Percentiles rank a stretch among this genome's conserved stretches.
phyloP scores from a whole-genome alignment of 2,329 filamentous ascomycete genomes.

The Cladosporium cucumerinum region DNA sequence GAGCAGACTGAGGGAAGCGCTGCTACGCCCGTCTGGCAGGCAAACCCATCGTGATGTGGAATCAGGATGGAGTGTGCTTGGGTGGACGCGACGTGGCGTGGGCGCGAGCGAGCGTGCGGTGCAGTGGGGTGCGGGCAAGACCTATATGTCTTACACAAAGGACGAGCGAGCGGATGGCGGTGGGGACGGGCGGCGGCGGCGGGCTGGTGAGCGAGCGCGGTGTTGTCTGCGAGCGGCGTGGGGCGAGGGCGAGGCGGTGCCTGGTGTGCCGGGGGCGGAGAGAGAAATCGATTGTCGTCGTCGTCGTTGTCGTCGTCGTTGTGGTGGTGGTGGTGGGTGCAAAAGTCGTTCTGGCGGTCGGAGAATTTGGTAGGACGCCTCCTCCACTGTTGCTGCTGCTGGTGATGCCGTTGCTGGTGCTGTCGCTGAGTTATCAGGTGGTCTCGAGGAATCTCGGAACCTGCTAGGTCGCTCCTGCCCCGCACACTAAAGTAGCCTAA shows the following conservation, averaged over 20 bases:
- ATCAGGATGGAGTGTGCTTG: constrained; percentile 16
- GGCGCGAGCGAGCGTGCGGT: constrained; percentile 7
- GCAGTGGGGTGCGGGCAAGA: constrained; percentile 15
- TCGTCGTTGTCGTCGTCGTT: background rate
- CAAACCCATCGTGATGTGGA: constrained; percentile 16
- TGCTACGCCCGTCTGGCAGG: constrained; percentile 14
- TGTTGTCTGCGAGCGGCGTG: background rate
- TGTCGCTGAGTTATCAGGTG: background rate
- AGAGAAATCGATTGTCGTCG: background rate
- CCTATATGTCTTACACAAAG: constrained; percentile 16
- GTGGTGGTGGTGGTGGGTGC: background rate
- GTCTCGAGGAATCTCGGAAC: background rate
- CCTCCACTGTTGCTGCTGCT: background rate
- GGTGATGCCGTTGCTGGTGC: background rate
- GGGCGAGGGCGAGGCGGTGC: background rate
- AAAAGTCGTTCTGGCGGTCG: background rate
- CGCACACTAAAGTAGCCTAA: background rate
- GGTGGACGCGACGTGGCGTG: constrained; percentile 4
- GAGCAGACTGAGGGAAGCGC: constrained; percentile 14
- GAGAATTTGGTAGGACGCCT: background rate
- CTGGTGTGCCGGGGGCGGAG: background rate
- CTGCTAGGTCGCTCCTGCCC: background rate
- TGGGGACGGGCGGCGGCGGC: background rate
- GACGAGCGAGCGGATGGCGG: constrained; percentile 7
- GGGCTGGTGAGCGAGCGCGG: constrained; percentile 6